Evolutionary conservation across 202 grass and related monocot species (phyloP).

Genomic region (Schoenoplectus triqueter): DNA sequence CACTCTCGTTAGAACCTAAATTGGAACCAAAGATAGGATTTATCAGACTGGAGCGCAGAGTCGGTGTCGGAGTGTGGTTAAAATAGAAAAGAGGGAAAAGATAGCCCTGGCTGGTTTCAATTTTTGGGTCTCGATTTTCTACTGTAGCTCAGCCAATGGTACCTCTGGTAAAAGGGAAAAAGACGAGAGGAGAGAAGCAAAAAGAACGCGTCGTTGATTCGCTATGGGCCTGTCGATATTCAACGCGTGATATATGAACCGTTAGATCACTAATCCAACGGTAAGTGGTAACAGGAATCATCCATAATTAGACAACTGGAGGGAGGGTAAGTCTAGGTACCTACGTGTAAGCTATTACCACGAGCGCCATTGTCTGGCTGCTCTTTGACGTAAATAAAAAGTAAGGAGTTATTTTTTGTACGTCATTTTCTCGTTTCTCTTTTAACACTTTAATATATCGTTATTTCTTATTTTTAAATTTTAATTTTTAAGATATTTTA

Average conservation of each 20-base stretch:
- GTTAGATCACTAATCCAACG: neutral
- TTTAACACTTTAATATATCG: too few species aligned
- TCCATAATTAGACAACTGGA: too few species aligned
- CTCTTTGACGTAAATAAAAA: too few species aligned
- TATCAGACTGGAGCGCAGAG: neutral
- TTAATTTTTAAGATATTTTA: too few species aligned
- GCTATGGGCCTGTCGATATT: neutral
- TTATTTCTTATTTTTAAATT: too few species aligned
- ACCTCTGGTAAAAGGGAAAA: conserved; percentile 6
- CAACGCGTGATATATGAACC: neutral
- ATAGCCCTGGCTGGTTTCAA: neutral
- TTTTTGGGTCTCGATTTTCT: neutral
- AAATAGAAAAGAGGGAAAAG: conserved; percentile 32
- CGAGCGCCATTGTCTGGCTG: too few species aligned
- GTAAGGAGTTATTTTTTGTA: too few species aligned
- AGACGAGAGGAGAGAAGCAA: neutral
- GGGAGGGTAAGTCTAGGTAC: too few species aligned
- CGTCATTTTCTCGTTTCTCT: too few species aligned
- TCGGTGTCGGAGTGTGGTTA: neutral
- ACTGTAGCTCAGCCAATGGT: too few species aligned
- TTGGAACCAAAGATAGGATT: neutral
- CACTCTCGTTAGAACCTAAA: neutral
- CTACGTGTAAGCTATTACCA: too few species aligned
- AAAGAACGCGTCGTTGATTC: neutral
- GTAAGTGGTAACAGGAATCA: too few species aligned